Conservation (phyloP, 225 moss, liverwort and hornwort species). For the Sphagnum contortum region DNA sequence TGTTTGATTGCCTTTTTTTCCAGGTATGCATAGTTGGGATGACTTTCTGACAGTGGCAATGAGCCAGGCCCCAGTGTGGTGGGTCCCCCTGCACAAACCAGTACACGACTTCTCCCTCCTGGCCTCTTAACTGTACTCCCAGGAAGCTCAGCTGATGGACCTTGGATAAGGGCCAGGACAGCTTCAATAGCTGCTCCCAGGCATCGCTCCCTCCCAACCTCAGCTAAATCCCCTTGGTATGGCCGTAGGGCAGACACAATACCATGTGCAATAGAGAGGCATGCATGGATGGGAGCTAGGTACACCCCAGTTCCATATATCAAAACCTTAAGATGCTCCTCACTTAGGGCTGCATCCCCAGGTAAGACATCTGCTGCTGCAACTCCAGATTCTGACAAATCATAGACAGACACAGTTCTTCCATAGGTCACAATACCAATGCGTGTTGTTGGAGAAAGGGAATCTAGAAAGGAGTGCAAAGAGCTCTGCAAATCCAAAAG, state of each 20-base stretch:
- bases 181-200: slow-evolving; percentile 85
- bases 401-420: slow-evolving; percentile 78
- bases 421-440: slow-evolving; percentile 86
- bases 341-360: slow-evolving; percentile 62
- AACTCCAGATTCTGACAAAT: slow-evolving; percentile 67
- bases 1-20: slow-evolving; percentile 84
- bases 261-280: slow-evolving; percentile 68
- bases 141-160: slow-evolving; percentile 80
- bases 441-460: slow-evolving; percentile 64
- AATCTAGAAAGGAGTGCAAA: slow-evolving; percentile 80
- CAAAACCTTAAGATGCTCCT: slow-evolving; percentile 85
- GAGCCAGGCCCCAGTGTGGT: slow-evolving; percentile 78
- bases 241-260: slow-evolving; percentile 85
- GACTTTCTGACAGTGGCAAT: slow-evolving; percentile 51
- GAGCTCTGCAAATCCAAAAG: slow-evolving; percentile 79
- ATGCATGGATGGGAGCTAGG: slow-evolving; percentile 90
- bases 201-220: slow-evolving; percentile 80
- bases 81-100: slow-evolving; percentile 91
- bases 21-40: slow-evolving; percentile 80
- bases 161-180: slow-evolving; percentile 79
- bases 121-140: slow-evolving; percentile 71
- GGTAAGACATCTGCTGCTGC: slow-evolving; percentile 96
- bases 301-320: slow-evolving; percentile 99
- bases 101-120: slow-evolving; percentile 90
- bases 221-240: slow-evolving; percentile 65